These are phyloP conservation scores for Flaveria robusta DNA, from an alignment of 129 eudicot species.

Conservation along the genomic window DNA sequence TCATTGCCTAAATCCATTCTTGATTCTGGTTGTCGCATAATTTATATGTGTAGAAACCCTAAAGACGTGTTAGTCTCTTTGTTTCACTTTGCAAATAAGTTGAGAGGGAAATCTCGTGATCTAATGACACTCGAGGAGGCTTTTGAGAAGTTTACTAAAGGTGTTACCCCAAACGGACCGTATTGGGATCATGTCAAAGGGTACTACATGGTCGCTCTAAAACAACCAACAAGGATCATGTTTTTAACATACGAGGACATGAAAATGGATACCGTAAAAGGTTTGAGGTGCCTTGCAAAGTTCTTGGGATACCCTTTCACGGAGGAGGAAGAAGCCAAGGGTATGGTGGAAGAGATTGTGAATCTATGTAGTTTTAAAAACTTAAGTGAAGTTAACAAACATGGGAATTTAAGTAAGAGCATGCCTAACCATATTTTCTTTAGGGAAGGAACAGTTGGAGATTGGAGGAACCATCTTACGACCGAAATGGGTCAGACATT, in stretches of 20 bases:
- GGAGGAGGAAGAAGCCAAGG: constrained; percentile 31
- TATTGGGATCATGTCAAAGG: constrained; percentile 47
- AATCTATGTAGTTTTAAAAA: constrained; percentile 37
- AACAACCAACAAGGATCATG: constrained; percentile 24
- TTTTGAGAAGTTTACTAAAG: constrained; percentile 33
- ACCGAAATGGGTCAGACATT: constrained; percentile 26
- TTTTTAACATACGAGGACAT: constrained; percentile 34
- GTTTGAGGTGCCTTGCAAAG: constrained; percentile 27
- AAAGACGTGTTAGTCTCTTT: constrained; percentile 55
- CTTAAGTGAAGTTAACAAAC: constrained; percentile 37
- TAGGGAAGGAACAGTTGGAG: constrained; percentile 37
- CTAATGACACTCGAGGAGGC: constrained; percentile 33
- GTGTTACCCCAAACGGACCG: constrained; percentile 32
- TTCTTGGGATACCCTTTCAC: constrained; percentile 37
- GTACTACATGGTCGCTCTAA: constrained; percentile 27
- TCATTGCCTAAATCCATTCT: constrained; percentile 42
- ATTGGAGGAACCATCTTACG: constrained; percentile 26
- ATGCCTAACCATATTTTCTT: constrained; percentile 35
- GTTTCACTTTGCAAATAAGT: constrained; percentile 48
- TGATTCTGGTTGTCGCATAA: constrained; percentile 35
- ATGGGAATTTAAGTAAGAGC: constrained; percentile 13
- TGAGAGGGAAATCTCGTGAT: constrained; percentile 9
- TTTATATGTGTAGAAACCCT: constrained; percentile 55
- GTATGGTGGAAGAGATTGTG: constrained; percentile 26
- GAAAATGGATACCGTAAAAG: neutral